A percentile compares a stretch with the other conserved stretches of the same genome.
Conservation (phyloP, 1,284 basidiomycete genomes). For the Exobasidium cylindrosporum region DNA sequence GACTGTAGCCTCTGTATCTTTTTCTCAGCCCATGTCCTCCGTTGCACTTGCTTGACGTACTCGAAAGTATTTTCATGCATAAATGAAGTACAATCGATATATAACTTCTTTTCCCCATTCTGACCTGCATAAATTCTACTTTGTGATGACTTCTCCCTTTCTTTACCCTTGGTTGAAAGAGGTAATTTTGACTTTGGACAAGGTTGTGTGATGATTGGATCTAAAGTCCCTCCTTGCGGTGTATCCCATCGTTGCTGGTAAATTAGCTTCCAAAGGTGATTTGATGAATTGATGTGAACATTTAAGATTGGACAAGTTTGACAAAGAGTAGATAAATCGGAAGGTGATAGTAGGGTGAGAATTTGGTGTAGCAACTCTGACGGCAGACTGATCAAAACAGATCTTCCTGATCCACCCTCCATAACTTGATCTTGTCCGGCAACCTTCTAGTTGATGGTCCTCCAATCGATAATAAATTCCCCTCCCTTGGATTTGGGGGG, state of each 20-base stretch:
- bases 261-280: slow-evolving; percentile 4
- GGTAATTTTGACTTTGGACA: slow-evolving; percentile 4
- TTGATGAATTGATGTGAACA: not conserved
- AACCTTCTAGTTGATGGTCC: too few species aligned
- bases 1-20: not conserved
- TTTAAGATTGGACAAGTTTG: not conserved
- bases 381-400: not conserved
- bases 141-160: not conserved
- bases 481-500: too few species aligned
- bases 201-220: not conserved
- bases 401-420: not conserved
- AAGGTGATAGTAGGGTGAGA: not conserved
- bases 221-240: not conserved
- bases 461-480: too few species aligned
- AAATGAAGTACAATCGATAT: not conserved
- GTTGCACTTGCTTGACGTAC: slow-evolving; percentile 1
- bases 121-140: not conserved
- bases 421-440: too few species aligned
- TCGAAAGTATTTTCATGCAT: not conserved
- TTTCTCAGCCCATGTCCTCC: slow-evolving; percentile 6
- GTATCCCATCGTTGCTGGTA: not conserved
- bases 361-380: slow-evolving; percentile 11
- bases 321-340: not conserved
- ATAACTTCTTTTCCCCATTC: not conserved
- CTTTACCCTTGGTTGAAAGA: not conserved